Evolutionary conservation across 805 yeast genomes (phyloP), one percentile per base, ranked within the genome.

Genomic region (Groenewaldozyma salmanticensis): DNA sequence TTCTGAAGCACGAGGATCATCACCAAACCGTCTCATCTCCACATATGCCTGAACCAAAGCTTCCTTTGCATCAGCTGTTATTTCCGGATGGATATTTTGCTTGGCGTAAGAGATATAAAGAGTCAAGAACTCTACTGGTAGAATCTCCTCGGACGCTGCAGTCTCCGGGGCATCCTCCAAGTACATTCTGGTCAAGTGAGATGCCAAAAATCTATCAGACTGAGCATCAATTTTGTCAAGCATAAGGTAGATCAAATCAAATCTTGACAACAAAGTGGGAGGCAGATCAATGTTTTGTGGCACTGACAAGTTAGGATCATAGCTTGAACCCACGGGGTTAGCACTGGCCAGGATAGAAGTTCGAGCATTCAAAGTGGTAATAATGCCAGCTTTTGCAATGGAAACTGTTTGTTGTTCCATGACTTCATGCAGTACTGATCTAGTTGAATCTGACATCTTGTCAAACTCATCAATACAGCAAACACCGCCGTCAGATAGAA

Each of bases 361-460:
- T 63, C 98, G 74, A 1, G 98, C 98, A 60, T 92, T 92, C 46
- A 92, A 68, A 0, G 97, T 92, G 4, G 98, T 92, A 54, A 92
- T 92, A 56, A 92, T 92, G 45, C 98, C 98, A 1, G 98, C 98
- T 57, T 92, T 92, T 24, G 98, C 98, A 55, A 92, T 86, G 6
- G 96, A 87, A 34, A 92, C 92, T 1, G 98, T 92, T 62, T 92
- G 98, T 60, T 92, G 98, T 66, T 92, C 98, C 98, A 92, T 92
- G 7, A 92, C 98, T 70, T 92, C 98, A 60, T 92, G 98, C 40
- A 92, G 67, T 7, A 92, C 97, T 5, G 96, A 86, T 55, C 97
- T 70, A 0, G 97, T 90, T 1, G 94, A 66, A 52, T 92, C 97
- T 41, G 81, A 75, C 98, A 92, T 92, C 64, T 92, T 92, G 65